Base-by-base conservation (phyloP, 345 rosid genomes). In the Linum usitatissimum region DNA sequence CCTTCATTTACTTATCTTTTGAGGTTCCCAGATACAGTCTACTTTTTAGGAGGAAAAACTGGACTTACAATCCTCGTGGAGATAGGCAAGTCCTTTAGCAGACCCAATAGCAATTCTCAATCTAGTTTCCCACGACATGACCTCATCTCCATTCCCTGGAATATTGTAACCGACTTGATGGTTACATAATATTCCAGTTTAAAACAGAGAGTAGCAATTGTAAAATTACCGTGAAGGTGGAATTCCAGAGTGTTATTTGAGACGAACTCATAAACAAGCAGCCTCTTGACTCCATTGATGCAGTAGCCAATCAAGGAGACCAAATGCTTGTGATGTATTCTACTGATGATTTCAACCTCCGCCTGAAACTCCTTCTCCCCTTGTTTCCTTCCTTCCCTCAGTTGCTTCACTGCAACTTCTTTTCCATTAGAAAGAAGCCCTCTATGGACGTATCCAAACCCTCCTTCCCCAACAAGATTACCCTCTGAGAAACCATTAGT, bases 191-290 rank as follows among this genome's bases (percentile, higher is more conserved):
- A 1, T 60, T 14, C 9, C 1, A 10, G 51, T 45, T 23, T 10
- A 45, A 31, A 18, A 30, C 9, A 36, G 12, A 15, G 20, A 18
- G 36, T 10, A 17, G 51, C 9, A 34, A 34, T 0, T 34, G 38
- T 4, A 7, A 34, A 34, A 34, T 30, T 58, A 69, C 72, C 67
- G 38, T 69, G 67, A 23, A 69, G 30, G 38, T 63, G 72, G 39
- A 63, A 69, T 53, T 69, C 64, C 38, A 69, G 53, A 9, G 67
- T 63, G 54, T 58, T 49, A 53, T 69, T 69, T 17, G 68, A 53
- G n/a, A 69, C 68, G 63, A 69, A 69, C 66, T 69, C 72, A n/a
- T 69, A 69, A 18, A 69, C 68, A 31, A 69, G 67, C 58, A 69
- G 30, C 64, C 72, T 69, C 55, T 49, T 42, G 6, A n/a, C 18